Conservation (phyloP, 768 basidiomycete genomes). For the Boletus reticulatus region DNA sequence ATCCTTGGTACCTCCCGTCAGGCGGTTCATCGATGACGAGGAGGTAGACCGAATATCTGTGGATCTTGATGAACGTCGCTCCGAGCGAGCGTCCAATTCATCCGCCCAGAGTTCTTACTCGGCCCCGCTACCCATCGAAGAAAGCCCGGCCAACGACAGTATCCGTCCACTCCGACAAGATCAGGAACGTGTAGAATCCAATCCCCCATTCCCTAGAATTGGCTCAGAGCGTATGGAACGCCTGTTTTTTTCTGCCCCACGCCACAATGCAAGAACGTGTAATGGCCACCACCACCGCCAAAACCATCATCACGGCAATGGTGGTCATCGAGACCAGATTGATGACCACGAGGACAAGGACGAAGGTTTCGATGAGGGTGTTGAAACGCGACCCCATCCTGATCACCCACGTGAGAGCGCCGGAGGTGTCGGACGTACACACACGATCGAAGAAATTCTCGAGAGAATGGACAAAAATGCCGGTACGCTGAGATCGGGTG, state of each 20-base stretch:
- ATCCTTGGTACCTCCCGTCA: conserved; percentile 8
- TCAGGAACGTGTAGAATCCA: conserved; percentile 14
- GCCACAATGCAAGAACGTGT: conserved; percentile 66
- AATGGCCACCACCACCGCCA: conserved; percentile 46
- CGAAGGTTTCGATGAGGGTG: conserved; percentile 14
- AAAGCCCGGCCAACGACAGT: background rate
- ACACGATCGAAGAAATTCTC: conserved; percentile 25
- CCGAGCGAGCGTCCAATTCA: conserved; percentile 41
- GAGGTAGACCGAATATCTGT: conserved; percentile 62
- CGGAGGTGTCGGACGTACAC: conserved; percentile 3
- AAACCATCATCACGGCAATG: conserved; percentile 45
- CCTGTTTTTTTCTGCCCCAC: conserved; percentile 78
- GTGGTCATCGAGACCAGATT: conserved; percentile 30
- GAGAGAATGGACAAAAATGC: conserved; percentile 26
- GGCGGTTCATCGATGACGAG: conserved; percentile 50
- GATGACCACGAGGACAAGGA: conserved; percentile 9
- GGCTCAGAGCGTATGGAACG: conserved; percentile 74
- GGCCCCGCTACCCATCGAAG: conserved; percentile 1
- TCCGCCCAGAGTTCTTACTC: conserved; percentile 20
- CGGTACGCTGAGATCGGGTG: conserved; percentile 25
- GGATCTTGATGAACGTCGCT: conserved; percentile 67
- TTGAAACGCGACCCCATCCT: background rate
- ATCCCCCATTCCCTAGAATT: conserved; percentile 76
- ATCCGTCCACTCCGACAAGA: background rate
- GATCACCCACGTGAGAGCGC: conserved; percentile 1